Evolutionary conservation across 176 grass and related monocot species (phyloP).

Genomic region (Phoenix dactylifera): DNA sequence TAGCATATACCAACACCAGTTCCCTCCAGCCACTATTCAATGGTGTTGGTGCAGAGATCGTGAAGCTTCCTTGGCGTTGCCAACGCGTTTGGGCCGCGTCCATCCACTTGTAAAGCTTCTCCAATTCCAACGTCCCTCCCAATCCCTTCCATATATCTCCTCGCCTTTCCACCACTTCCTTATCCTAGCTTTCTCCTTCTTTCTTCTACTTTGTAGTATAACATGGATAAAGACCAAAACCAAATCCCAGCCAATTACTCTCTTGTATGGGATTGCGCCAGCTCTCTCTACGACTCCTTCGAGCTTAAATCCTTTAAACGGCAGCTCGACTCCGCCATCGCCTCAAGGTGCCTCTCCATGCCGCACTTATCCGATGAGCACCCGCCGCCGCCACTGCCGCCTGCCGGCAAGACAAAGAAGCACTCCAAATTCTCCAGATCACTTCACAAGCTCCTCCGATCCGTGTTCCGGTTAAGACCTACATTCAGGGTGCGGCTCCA

Average conservation of each 20-base stretch:
- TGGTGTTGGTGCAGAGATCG: background rate
- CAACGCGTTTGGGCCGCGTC: background rate
- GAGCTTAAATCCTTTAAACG: conserved; percentile 15
- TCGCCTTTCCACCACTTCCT: background rate
- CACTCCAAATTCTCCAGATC: conserved; percentile 4
- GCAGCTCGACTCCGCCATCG: conserved; percentile 3
- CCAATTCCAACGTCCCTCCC: too few relatives aligned
- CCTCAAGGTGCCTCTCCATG: conserved; percentile 15
- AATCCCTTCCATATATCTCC: background rate
- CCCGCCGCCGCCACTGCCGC: background rate
- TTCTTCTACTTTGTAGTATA: too few relatives aligned
- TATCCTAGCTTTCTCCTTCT: background rate
- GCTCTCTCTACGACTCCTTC: conserved; percentile 20
- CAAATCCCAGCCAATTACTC: background rate
- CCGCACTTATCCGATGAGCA: background rate
- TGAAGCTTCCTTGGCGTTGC: background rate
- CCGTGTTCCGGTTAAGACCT: conserved; percentile 1
- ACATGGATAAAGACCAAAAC: background rate
- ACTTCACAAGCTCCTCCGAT: conserved; percentile 8
- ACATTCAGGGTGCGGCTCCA: background rate
- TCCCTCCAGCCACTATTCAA: background rate
- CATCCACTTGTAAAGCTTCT: conserved; percentile 3
- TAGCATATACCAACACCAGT: too few relatives aligned
- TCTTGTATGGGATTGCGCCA: conserved; percentile 7
- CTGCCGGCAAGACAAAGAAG: background rate